Evolutionary conservation across 1,284 basidiomycete species (phyloP), one percentile per base, ranked within the genome.

Genomic region (Boletus sp.): DNA sequence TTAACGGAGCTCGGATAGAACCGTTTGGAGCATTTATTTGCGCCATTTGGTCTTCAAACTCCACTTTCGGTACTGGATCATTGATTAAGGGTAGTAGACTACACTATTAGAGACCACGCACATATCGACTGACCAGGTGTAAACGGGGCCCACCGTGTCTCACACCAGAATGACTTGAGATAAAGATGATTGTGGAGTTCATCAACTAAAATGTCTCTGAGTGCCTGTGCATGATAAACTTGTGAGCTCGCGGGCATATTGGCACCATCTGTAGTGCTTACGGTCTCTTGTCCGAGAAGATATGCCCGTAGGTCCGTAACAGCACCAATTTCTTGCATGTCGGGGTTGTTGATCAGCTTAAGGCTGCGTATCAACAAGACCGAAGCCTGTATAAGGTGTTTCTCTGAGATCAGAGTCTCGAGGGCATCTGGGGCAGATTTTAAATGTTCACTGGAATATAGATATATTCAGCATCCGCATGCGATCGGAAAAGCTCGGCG

Each of bases 141-240:
- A 67, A 97, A 98, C 0, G 87, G 70, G 22, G 81, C 76, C 96
- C 96, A 99, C 38, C 95, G 81, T 8, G 82, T 80, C 57, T 99
- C 95, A 64, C 90, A 95, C 82, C 94, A 97, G 67, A 93, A 94
- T 7, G 88, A 92, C 65, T 96, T 98, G 50, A 99, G 80, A 68
- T 98, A 99, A n/a, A 99, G 71, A 67, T 99, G 96, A 59, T 86
- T 94, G 65, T 99, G 94, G 20, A 99, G 75, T 64, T 99, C 96
- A 57, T 99, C 96, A 14, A 96, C 76, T 44, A 99, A 71, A 49
- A 99, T 96, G 55, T 99, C 94, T 44, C 88, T 78, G 38, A 97
- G 70, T 9, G 89, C 85, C 91, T 94, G 55, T 36, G 41, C 67
- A 32, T 7, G 2, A 43, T 69, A 29, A 65, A 42, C 20, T 8